phyloP scores from a whole-genome alignment of 2,329 filamentous ascomycete genomes.

The Colletotrichum australisinense region DNA sequence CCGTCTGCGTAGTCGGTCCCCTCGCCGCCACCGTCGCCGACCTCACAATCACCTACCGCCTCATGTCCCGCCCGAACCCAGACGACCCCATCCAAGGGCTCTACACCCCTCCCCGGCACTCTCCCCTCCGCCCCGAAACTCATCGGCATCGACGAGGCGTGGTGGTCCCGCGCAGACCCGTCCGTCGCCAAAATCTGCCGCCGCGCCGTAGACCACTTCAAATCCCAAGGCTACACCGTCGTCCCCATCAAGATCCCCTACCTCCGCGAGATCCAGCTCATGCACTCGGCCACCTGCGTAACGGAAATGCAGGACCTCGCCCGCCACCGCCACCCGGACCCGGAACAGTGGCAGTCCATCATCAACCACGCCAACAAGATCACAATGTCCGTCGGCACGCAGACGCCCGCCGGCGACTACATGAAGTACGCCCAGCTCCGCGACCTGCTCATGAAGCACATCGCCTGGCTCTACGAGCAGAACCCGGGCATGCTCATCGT shows the following conservation, averaged over 20 bases:
- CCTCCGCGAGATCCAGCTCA: constrained; percentile 77
- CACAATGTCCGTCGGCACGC: constrained; percentile 72
- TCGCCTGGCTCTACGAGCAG: constrained; percentile 75
- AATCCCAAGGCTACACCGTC: constrained; percentile 59
- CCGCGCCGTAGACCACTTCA: constrained; percentile 68
- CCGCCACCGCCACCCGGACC: constrained; percentile 54
- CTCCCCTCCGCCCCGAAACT: constrained; percentile 60
- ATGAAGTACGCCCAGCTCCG: constrained; percentile 80
- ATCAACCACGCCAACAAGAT: constrained; percentile 77
- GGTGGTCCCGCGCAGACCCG: constrained; percentile 64
- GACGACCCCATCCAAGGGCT: constrained; percentile 63
- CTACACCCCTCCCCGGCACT: constrained; percentile 70
- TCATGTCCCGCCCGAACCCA: constrained; percentile 80
- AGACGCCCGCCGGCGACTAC: constrained; percentile 76
- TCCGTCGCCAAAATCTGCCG: constrained; percentile 72
- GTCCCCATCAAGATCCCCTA: constrained; percentile 74
- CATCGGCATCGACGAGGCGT: constrained; percentile 76
- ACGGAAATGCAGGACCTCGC: constrained; percentile 68
- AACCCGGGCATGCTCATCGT: constrained; percentile 83
- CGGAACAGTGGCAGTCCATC: constrained; percentile 61
- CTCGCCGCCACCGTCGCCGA: constrained; percentile 82
- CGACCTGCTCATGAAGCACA: constrained; percentile 81
- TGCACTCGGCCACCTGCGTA: constrained; percentile 83
- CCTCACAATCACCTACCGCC: constrained; percentile 83
- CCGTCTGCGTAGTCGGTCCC: constrained; percentile 76